Percentiles rank a stretch among this genome's conserved stretches.
Evolutionary conservation across 129 eudicot species (phyloP).

Genomic region (Flaveria sonorensis): DNA sequence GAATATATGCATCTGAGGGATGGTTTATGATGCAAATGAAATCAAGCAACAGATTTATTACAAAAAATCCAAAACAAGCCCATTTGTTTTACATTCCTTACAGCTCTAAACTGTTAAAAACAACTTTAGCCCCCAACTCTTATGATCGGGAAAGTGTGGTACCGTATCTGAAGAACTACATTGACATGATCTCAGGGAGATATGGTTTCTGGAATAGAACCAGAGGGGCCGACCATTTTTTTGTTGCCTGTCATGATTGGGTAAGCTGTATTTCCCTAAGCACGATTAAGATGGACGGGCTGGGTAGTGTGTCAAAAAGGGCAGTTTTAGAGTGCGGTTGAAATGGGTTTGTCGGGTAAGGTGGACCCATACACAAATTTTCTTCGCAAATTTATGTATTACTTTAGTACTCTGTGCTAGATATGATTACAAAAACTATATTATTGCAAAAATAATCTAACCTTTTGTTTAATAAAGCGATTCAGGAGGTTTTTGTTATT

Average conservation of each 20-base stretch:
- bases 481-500: not conserved
- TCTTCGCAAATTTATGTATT: not conserved
- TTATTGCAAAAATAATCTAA: not conserved
- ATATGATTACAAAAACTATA: not conserved
- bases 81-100: conserved; percentile 68
- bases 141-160: conserved; percentile 38
- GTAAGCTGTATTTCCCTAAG: conserved; percentile 31
- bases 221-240: conserved; percentile 63
- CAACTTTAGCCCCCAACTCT: conserved; percentile 45
- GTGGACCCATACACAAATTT: not conserved
- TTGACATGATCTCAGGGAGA: conserved; percentile 36
- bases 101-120: conserved; percentile 52
- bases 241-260: conserved; percentile 81
- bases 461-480: not conserved
- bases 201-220: conserved; percentile 69
- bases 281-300: not conserved
- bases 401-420: not conserved
- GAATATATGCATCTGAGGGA: conserved; percentile 75
- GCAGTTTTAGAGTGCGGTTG: not conserved
- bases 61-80: conserved; percentile 51
- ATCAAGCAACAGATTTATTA: conserved; percentile 43
- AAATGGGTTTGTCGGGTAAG: conserved; percentile 2
- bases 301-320: not conserved
- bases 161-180: conserved; percentile 38
- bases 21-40: conserved; percentile 70